phyloP scores from a whole-genome alignment of 805 yeast genomes.

The Saccharomycopsis amapae region DNA sequence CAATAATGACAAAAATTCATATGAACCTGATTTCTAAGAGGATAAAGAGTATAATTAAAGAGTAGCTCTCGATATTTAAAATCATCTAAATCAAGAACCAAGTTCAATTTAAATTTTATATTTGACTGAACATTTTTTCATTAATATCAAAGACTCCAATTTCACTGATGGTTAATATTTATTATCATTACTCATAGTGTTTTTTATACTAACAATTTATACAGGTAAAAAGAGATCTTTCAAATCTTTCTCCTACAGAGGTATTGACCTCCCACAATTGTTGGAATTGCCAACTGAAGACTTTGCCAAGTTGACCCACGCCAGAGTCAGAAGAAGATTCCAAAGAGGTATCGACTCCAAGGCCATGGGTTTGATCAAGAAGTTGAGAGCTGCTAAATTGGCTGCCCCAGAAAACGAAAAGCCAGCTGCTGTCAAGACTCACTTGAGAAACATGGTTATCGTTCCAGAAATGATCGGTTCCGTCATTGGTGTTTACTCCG shows the following conservation, averaged over 20 bases:
- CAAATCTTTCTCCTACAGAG: conserved; percentile 97
- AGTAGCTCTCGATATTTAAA: too few species aligned
- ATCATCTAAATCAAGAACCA: too few species aligned
- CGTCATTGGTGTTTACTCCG: conserved; percentile 98
- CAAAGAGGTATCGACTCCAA: conserved; percentile 93
- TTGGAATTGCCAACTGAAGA: conserved; percentile 93
- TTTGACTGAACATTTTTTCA: too few species aligned
- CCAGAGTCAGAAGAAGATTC: conserved; percentile 99
- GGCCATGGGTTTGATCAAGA: conserved; percentile 94
- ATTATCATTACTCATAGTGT: too few species aligned
- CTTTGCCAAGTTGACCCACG: conserved; percentile 91
- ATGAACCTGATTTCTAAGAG: too few species aligned
- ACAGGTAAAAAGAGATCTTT: conserved; percentile 73
- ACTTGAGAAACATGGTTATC: conserved; percentile 96
- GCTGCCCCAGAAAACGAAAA: conserved; percentile 88
- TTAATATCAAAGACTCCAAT: too few species aligned
- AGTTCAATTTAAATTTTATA: too few species aligned
- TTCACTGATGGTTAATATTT: too few species aligned
- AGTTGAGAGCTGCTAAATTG: conserved; percentile 95
- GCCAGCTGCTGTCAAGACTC: conserved; percentile 98
- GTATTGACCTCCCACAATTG: conserved; percentile 93
- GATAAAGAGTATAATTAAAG: too few species aligned
- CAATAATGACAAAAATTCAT: too few species aligned
- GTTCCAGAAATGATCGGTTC: conserved; percentile 99
- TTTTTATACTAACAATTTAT: too few species aligned